These are phyloP conservation scores for Acanthamoeba lenticulata DNA, from an alignment of 208 protist species.

Conservation along the genomic window DNA sequence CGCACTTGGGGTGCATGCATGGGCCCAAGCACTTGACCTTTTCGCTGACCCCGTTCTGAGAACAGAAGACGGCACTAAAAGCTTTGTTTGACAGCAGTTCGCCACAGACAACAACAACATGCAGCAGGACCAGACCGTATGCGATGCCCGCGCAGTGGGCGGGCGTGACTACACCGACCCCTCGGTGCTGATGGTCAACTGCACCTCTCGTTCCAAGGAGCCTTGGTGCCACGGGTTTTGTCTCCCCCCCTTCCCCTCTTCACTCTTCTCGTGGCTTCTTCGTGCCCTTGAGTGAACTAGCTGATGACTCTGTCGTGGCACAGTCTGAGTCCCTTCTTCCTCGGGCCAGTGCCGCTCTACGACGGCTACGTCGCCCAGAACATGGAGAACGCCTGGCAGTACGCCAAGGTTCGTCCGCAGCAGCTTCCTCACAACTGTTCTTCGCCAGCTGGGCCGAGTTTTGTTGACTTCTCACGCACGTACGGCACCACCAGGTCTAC, in stretches of 20 bases:
- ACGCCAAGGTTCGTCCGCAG: slow-evolving; percentile 62
- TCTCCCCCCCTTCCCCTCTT: background rate
- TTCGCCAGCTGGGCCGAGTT: too few species aligned
- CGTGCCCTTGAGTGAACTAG: background rate
- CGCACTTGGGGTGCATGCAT: too few species aligned
- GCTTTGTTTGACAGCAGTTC: too few species aligned
- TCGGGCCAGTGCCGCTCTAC: slow-evolving; percentile 48
- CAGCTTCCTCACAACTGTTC: too few species aligned
- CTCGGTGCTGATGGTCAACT: slow-evolving; percentile 3
- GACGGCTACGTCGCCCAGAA: background rate
- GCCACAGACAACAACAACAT: too few species aligned
- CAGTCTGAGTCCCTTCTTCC: slow-evolving; percentile 60
- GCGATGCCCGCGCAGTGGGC: background rate
- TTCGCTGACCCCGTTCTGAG: too few species aligned
- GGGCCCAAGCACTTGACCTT: too few species aligned
- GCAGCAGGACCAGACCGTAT: background rate
- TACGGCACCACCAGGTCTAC: background rate
- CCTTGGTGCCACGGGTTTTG: slow-evolving; percentile 12
- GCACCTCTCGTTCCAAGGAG: slow-evolving; percentile 18
- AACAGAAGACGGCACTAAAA: too few species aligned
- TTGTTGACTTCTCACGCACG: background rate
- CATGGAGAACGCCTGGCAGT: slow-evolving; percentile 73
- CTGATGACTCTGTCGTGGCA: background rate
- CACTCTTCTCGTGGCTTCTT: background rate
- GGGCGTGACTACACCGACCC: background rate